Evolutionary conservation across 1,139 yeast species (phyloP).

Genomic region (Kurtzmaniella quercitrusa): DNA sequence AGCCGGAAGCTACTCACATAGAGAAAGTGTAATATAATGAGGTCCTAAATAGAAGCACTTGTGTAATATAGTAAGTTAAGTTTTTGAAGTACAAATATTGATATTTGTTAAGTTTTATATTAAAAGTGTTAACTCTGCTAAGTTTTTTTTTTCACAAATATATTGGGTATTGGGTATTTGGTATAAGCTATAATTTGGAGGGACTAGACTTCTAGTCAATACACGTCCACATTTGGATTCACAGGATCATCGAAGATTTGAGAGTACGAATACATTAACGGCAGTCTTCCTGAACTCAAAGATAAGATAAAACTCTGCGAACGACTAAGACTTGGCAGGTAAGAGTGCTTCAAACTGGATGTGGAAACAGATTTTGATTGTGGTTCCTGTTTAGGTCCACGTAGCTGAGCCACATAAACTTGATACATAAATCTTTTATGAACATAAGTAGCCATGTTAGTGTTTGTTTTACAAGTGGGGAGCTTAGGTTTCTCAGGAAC

Average conservation of each 20-base stretch:
- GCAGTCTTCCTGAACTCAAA: not conserved
- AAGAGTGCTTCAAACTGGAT: constrained; percentile 10
- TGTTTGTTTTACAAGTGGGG: constrained; percentile 22
- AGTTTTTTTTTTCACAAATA: no score
- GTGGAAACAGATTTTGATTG: not conserved
- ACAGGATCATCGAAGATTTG: not conserved
- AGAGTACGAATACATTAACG: not conserved
- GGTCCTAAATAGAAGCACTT: no score
- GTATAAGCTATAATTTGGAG: no score
- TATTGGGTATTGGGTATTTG: no score
- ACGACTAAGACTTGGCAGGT: constrained; percentile 9
- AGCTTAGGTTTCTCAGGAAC: constrained; percentile 13
- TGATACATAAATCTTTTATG: constrained; percentile 19
- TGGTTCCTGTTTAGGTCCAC: not conserved
- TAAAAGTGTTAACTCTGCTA: no score
- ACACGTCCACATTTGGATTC: no score
- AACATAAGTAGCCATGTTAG: constrained; percentile 19
- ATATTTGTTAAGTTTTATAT: no score
- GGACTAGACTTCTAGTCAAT: no score
- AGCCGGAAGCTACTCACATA: not conserved
- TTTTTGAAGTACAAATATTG: no score
- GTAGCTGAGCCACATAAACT: constrained; percentile 6
- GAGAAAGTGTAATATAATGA: not conserved
- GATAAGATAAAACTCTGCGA: not conserved
- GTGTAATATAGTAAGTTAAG: no score